A percentile compares a stretch with the other conserved stretches of the same genome.
These are phyloP conservation scores for Ceratocystis albifundus DNA, from an alignment of 2,329 filamentous ascomycete genomes.

Conservation along the genomic window DNA sequence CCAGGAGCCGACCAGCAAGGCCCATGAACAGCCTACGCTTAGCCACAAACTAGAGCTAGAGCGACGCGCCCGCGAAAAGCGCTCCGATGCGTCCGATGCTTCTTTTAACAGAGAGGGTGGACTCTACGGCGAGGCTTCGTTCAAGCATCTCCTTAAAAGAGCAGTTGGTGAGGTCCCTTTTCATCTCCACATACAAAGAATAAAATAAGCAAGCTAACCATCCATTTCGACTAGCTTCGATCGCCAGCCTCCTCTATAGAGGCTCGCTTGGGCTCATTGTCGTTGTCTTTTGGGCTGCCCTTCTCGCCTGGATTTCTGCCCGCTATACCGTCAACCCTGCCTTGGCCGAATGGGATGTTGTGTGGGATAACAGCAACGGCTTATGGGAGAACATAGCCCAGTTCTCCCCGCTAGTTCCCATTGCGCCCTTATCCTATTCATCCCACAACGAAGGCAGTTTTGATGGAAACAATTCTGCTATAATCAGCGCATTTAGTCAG, in stretches of 20 bases:
- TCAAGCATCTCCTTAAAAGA: constrained; percentile 14
- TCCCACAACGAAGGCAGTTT: constrained; percentile 19
- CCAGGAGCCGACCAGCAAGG: neutral
- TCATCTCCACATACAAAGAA: neutral
- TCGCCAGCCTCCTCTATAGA: constrained; percentile 10
- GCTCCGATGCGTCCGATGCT: neutral
- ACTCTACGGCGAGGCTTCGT: constrained; percentile 14
- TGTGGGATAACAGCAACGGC: constrained; percentile 27
- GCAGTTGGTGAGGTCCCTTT: constrained; percentile 13
- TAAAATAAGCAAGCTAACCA: neutral
- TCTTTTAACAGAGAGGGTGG: constrained; percentile 15
- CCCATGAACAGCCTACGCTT: neutral
- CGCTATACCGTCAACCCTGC: constrained; percentile 20
- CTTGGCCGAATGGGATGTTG: constrained; percentile 17
- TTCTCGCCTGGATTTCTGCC: constrained; percentile 12
- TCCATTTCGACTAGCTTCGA: neutral
- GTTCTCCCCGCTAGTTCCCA: constrained; percentile 26
- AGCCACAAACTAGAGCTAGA: neutral
- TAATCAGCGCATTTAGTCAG: constrained; percentile 28
- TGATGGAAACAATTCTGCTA: constrained; percentile 29
- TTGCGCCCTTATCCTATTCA: neutral
- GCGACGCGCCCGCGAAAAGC: constrained; percentile 4
- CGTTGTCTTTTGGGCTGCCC: constrained; percentile 11
- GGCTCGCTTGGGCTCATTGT: constrained; percentile 9
- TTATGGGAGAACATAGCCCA: constrained; percentile 27